Evolutionary conservation across 495 filamentous ascomycete genomes (phyloP).

Genomic region (Talaromyces borbonicus): DNA sequence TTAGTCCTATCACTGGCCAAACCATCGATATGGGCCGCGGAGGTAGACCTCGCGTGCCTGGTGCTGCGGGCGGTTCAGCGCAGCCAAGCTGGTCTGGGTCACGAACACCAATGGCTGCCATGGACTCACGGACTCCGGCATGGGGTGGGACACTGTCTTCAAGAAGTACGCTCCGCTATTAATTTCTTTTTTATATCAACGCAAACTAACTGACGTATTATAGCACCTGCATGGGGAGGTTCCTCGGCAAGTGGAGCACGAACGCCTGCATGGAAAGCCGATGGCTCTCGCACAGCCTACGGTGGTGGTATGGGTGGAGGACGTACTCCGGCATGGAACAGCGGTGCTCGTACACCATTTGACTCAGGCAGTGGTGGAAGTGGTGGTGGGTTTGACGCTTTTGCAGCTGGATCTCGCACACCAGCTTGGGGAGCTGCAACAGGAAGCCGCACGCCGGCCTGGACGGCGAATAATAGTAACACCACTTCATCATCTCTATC

Average conservation of each 20-base stretch:
- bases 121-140: slow-evolving; percentile 58
- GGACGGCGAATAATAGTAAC: slow-evolving; percentile 17
- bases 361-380: slow-evolving; percentile 32
- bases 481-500: slow-evolving; percentile 3
- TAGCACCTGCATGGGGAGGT: slow-evolving; percentile 51
- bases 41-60: slow-evolving; percentile 45
- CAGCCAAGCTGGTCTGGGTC: slow-evolving; percentile 43
- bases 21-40: slow-evolving; percentile 57
- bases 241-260: slow-evolving; percentile 45
- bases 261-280: slow-evolving; percentile 69
- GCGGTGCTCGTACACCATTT: slow-evolving; percentile 65
- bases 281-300: slow-evolving; percentile 62
- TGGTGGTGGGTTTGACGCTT: slow-evolving; percentile 52
- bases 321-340: slow-evolving; percentile 46
- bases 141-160: slow-evolving; percentile 46
- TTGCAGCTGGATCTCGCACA: slow-evolving; percentile 64
- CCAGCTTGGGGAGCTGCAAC: slow-evolving; percentile 55
- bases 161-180: slow-evolving; percentile 40
- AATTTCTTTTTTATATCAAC: not conserved
- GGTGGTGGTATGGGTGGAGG: slow-evolving; percentile 36
- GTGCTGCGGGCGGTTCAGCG: slow-evolving; percentile 30
- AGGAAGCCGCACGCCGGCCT: slow-evolving; percentile 44
- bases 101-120: slow-evolving; percentile 55
- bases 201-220: slow-evolving; percentile 8
- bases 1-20: slow-evolving; percentile 56